A percentile compares a stretch with the other conserved stretches of the same genome.
These are phyloP conservation scores for Bidens hawaiensis DNA, from an alignment of 140 eudicot genomes.

Conservation along the genomic window DNA sequence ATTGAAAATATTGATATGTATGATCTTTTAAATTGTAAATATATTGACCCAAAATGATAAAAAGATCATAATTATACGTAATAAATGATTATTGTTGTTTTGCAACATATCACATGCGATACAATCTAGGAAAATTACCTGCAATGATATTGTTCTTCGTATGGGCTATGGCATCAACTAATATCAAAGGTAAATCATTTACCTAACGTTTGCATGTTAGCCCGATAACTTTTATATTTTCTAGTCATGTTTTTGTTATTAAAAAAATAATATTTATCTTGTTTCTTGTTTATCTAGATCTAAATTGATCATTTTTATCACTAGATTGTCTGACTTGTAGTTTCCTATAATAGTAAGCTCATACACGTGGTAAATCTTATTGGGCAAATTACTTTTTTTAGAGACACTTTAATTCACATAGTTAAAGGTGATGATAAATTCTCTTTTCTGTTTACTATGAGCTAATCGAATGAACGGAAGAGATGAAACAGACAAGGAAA, in stretches of 20 bases:
- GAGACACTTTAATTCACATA: too few species aligned
- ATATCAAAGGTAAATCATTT: not conserved
- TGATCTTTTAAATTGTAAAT: too few species aligned
- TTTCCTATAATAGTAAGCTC: too few species aligned
- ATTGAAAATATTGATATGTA: too few species aligned
- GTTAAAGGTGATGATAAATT: too few species aligned
- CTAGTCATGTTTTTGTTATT: not conserved
- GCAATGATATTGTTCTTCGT: not conserved
- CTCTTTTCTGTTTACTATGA: too few species aligned
- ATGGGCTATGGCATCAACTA: not conserved
- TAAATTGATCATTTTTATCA: not conserved
- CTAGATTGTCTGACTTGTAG: too few species aligned
- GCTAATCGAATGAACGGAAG: too few species aligned
- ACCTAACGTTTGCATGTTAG: not conserved
- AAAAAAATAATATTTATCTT: not conserved
- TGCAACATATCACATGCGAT: slow-evolving; percentile 4
- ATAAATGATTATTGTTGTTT: not conserved
- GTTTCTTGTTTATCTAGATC: not conserved
- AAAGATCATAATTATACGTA: not conserved
- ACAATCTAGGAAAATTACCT: not conserved
- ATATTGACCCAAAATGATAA: not conserved
- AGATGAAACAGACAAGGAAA: too few species aligned
- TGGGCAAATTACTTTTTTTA: too few species aligned
- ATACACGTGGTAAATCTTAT: too few species aligned
- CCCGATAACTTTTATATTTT: not conserved